Conservation (phyloP, 1,284 basidiomycete genomes). For the Baeospora myosura region DNA sequence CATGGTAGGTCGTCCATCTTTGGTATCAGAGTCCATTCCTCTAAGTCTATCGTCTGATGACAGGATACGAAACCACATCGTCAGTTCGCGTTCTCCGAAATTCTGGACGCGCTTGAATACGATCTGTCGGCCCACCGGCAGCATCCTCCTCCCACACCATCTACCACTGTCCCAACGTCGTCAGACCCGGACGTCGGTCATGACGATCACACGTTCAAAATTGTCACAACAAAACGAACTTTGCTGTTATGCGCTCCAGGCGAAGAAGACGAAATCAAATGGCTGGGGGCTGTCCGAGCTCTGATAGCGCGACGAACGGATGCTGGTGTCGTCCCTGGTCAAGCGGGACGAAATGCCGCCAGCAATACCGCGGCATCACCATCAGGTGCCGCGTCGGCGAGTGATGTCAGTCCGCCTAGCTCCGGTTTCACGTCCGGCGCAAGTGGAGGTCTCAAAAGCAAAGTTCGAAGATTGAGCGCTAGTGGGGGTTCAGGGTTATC, state of each 20-base stretch:
- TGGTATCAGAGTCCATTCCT: conserved; percentile 11
- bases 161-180: conserved; percentile 21
- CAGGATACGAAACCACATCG: conserved; percentile 86
- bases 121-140: conserved; percentile 46
- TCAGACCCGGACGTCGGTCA: conserved; percentile 34
- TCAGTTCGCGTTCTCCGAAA: conserved; percentile 76
- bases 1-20: conserved; percentile 80
- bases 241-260: conserved; percentile 88
- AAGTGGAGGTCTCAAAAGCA: conserved; percentile 30
- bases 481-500: conserved; percentile 22
- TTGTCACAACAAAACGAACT: conserved; percentile 90
- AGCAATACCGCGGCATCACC: background rate
- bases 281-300: conserved; percentile 91
- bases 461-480: conserved; percentile 36
- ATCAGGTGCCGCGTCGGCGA: conserved; percentile 9
- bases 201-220: conserved; percentile 75
- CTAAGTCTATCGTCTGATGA: conserved; percentile 7
- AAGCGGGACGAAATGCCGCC: conserved; percentile 13
- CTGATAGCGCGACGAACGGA: conserved; percentile 70
- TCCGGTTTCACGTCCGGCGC: conserved; percentile 16
- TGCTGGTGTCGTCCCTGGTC: conserved; percentile 27
- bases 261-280: conserved; percentile 98
- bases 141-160: conserved; percentile 28
- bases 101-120: conserved; percentile 91
- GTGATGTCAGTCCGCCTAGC: conserved; percentile 17